These are phyloP conservation scores for Cicer arietinum DNA, from an alignment of 306 rosid species.

Conservation along the genomic window DNA sequence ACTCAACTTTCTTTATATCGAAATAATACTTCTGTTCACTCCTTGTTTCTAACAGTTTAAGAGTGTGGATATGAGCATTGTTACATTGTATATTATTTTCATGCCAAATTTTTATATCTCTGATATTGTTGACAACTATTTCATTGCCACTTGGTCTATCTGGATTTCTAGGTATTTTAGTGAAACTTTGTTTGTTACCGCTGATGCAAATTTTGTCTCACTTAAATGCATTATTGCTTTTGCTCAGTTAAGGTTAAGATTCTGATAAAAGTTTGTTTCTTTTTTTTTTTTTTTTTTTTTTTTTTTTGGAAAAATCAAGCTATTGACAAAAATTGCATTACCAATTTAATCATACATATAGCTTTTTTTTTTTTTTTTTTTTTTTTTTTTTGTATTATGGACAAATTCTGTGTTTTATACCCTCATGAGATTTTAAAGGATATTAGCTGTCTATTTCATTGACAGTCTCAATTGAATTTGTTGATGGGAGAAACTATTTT, in stretches of 20 bases:
- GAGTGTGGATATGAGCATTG: conserved; percentile 19
- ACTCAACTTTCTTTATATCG: background rate
- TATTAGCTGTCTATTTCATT: too few relatives aligned
- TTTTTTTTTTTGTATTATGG: background rate
- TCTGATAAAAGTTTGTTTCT: background rate
- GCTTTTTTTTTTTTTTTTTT: too few relatives aligned
- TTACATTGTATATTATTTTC: background rate
- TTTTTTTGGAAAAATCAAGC: too few relatives aligned
- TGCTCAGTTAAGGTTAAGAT: conserved; percentile 7
- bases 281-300: too few relatives aligned
- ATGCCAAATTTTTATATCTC: conserved; percentile 15
- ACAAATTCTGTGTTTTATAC: background rate
- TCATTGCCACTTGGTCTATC: background rate
- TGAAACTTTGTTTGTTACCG: background rate
- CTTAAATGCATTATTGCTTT: background rate
- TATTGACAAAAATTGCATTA: too few relatives aligned
- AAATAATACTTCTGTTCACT: background rate
- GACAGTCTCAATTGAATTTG: too few relatives aligned
- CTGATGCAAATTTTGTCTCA: conserved; percentile 12
- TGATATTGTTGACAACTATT: background rate
- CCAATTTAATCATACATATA: too few relatives aligned
- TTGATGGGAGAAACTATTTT: too few relatives aligned
- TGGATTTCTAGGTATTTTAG: background rate
- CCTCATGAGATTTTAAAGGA: too few relatives aligned
- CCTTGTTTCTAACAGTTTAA: background rate